Evolutionary conservation across 345 rosid genomes (phyloP).

Genomic region (Lenwebbia sp.): DNA sequence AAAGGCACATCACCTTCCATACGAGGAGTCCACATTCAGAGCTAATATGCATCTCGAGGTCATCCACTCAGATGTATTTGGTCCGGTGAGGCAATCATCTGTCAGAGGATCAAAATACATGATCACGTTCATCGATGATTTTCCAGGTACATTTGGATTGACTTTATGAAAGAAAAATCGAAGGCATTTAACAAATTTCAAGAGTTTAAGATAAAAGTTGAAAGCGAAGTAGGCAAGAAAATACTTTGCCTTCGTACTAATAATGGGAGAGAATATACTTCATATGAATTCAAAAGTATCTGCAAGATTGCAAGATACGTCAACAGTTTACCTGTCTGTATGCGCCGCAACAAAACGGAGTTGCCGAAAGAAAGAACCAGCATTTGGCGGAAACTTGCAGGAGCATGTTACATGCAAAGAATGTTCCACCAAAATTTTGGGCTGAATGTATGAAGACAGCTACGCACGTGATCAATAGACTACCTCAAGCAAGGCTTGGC

Average conservation of each 20-base stretch:
- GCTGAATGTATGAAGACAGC: background rate
- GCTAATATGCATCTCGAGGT: background rate
- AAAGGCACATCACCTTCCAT: background rate
- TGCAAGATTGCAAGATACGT: no score
- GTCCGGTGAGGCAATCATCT: background rate
- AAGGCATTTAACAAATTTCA: background rate
- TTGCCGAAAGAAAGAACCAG: background rate
- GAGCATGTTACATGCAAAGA: constrained; percentile 4
- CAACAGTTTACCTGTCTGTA: no score
- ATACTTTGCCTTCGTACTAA: background rate
- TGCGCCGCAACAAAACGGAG: no score
- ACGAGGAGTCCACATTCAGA: background rate
- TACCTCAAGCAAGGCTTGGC: background rate
- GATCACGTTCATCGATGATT: constrained; percentile 5
- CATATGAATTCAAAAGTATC: no score
- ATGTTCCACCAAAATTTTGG: background rate
- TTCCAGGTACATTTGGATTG: background rate
- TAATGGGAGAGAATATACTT: background rate
- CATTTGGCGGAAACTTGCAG: background rate
- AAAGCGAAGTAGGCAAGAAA: background rate
- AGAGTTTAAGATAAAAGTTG: background rate
- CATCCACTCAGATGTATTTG: constrained; percentile 8
- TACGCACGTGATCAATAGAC: background rate
- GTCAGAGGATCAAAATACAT: background rate
- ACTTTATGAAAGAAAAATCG: background rate